phyloP scores from a whole-genome alignment of 495 filamentous ascomycete genomes.

The Xylaria intraflava region DNA sequence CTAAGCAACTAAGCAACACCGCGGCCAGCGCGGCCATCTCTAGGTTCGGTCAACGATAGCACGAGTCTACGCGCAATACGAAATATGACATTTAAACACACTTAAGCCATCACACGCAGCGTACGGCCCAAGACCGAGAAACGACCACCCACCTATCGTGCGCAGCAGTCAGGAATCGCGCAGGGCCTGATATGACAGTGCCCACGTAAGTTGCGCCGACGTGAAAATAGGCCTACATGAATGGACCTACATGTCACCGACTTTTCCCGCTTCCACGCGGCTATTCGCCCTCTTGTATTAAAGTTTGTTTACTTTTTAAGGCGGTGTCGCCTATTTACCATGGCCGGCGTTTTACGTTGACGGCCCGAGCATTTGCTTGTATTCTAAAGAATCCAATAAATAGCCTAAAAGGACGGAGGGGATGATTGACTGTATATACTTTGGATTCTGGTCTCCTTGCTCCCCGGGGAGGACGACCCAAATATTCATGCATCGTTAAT shows the following conservation, averaged over 20 bases:
- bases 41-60: neutral
- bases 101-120: neutral
- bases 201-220: no score
- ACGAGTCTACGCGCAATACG: neutral
- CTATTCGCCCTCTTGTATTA: constrained; percentile 5
- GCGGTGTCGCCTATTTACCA: neutral
- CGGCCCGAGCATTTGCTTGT: constrained; percentile 11
- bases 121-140: no score
- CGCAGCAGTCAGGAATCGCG: constrained; percentile 6
- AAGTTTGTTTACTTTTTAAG: constrained; percentile 2
- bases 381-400: constrained; percentile 2
- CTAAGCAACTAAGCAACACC: constrained; percentile 4
- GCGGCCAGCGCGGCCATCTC: constrained; percentile 2
- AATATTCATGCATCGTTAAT: neutral
- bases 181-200: neutral
- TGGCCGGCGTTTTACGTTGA: constrained; percentile 2
- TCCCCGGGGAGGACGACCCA: no score
- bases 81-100: neutral
- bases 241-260: neutral
- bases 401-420: neutral
- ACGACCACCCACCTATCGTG: no score
- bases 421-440: neutral
- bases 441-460: constrained; percentile 2
- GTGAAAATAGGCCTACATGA: neutral
- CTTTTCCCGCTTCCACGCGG: constrained; percentile 5